Conservation (phyloP, 192 early-diverging fungal genomes). For the Umbelopsis sp. region DNA sequence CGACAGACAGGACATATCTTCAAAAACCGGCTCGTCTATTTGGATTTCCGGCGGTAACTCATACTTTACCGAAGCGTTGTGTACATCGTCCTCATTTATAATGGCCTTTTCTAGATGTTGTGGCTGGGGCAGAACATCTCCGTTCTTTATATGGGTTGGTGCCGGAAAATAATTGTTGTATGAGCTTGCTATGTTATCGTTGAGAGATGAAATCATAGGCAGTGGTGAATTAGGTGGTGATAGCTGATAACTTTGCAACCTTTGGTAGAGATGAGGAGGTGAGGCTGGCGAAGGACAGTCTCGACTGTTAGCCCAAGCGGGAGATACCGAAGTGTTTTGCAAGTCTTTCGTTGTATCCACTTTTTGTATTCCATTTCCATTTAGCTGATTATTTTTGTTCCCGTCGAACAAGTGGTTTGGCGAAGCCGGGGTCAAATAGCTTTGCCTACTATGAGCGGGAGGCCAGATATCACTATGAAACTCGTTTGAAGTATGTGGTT, state of each 20-base stretch:
- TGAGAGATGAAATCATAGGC: neutral
- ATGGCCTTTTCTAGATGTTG: slow-evolving; percentile 6
- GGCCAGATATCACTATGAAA: neutral
- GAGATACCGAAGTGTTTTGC: neutral
- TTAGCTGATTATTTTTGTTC: neutral
- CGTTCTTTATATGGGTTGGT: neutral
- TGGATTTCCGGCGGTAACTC: slow-evolving; percentile 2
- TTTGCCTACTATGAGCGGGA: too few species aligned
- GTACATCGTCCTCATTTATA: neutral
- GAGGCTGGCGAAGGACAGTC: neutral
- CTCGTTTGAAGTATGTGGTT: neutral
- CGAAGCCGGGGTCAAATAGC: neutral
- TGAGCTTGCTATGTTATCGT: neutral
- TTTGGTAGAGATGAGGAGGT: neutral
- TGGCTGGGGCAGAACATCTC: slow-evolving; percentile 2
- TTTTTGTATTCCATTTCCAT: neutral
- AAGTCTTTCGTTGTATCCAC: neutral
- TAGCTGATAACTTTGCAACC: neutral
- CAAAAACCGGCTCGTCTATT: neutral
- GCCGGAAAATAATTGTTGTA: neutral
- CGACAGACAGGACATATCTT: slow-evolving; percentile 17
- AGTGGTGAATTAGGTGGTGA: neutral
- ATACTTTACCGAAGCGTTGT: neutral
- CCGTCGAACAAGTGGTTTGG: neutral
- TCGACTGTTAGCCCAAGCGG: neutral